A percentile compares a stretch with the other conserved stretches of the same genome.
These are phyloP conservation scores for Talaromyces sp. DNA, from an alignment of 2,329 filamentous ascomycete species.

Conservation along the genomic window DNA sequence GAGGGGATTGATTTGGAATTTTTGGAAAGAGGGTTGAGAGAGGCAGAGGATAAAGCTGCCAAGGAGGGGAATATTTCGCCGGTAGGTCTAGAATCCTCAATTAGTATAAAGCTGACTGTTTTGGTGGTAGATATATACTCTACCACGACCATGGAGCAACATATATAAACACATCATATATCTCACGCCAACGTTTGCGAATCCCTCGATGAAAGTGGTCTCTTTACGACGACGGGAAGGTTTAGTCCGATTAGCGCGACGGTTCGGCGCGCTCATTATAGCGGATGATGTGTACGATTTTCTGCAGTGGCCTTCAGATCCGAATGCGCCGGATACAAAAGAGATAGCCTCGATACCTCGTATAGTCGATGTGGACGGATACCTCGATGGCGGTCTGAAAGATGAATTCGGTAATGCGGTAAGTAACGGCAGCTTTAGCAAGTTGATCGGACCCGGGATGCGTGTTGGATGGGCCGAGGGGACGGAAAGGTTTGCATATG, in stretches of 20 bases:
- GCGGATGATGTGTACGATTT: conserved; percentile 94
- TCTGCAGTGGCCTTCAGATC: conserved; percentile 67
- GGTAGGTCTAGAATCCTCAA: conserved; percentile 32
- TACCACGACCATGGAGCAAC: conserved; percentile 62
- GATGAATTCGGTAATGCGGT: conserved; percentile 74
- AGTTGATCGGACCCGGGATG: conserved; percentile 77
- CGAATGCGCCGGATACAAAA: conserved; percentile 25
- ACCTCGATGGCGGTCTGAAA: conserved; percentile 59
- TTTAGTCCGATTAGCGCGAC: conserved; percentile 73
- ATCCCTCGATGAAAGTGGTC: conserved; percentile 84
- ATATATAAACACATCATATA: conserved; percentile 88
- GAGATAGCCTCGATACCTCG: conserved; percentile 61
- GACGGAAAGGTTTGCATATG: conserved; percentile 60
- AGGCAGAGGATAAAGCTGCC: conserved; percentile 49
- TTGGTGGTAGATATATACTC: conserved; percentile 49
- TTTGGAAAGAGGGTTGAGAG: conserved; percentile 53
- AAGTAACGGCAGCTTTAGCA: conserved; percentile 88
- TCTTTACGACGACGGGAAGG: conserved; percentile 63
- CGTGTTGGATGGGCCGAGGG: conserved; percentile 88
- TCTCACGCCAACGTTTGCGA: conserved; percentile 81
- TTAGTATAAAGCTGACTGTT: not conserved
- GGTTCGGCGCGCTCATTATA: conserved; percentile 77
- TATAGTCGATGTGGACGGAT: conserved; percentile 73
- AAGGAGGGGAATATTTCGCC: conserved; percentile 42
- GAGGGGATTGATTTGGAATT: conserved; percentile 71